Base-by-base conservation (phyloP, 257 asterid genomes). In the Coffea canephora region DNA sequence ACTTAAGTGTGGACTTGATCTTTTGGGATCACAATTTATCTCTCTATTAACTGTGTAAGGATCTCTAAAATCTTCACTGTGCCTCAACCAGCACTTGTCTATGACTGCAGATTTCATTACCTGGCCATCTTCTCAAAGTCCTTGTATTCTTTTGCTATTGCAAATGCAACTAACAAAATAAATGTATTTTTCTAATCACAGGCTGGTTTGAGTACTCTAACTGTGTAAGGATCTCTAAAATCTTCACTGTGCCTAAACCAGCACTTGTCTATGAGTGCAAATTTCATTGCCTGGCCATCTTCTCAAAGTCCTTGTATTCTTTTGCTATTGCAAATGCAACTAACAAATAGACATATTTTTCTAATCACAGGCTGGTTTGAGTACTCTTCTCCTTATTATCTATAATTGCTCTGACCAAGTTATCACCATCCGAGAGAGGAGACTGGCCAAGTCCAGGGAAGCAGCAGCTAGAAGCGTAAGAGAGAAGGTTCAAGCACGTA, bases 371-470 rank as follows among this genome's bases (percentile, higher is more conserved):
- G 98, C 89, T 85, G 99, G 91, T 81, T 83, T 96, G 79, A 87
- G 92, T 78, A 92, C 97, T 62, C 81, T 94, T 86, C 87, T 96
- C 79, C 88, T 96, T 70, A 90, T 94, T 74, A 87, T 94, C 74
- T 96, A 94, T 85, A 96, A 91, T 87, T 96, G 92, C 78, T 91
- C 97, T 12, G 99, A 96, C 81, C 98, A 92, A 91, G 84, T 96
- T 71, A 85, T 96, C 57, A 85, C 93, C n/a, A 91, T 89, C 75
- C 90, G 96, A 79, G 97, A 96, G 87, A 86, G 97, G 80, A 92
- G 97, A 85, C 85, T 82, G 48, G 91, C 99, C 77, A 94, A 92
- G 77, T 90, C 91, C 77, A 85, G 99, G 83, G 99, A 96, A 87
- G 97, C 97, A 75, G 99, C 98, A 52, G 96, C 90, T 80, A 88